A percentile compares a stretch with the other conserved stretches of the same genome.
Conservation (phyloP, 2,329 filamentous ascomycete species). For the Botrytis fragariae region DNA sequence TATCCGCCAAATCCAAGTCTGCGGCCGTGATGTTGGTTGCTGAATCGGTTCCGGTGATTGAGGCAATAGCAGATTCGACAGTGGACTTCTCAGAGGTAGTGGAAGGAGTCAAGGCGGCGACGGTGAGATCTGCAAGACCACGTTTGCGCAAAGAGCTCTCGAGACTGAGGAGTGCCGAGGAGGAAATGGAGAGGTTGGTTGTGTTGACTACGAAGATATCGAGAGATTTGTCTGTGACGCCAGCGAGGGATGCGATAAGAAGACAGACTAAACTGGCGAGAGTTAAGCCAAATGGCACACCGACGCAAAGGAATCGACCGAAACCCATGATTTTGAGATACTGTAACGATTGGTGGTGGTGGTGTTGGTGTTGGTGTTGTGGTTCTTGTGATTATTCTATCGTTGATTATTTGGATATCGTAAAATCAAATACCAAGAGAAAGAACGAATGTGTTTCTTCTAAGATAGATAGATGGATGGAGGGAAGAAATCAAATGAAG, state of each 20-base stretch:
- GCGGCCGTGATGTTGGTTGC: constrained; percentile 53
- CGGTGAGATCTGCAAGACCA: constrained; percentile 23
- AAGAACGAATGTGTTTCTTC: constrained; percentile 5
- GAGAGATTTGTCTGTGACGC: constrained; percentile 54
- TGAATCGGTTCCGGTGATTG: neutral
- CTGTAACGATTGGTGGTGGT: constrained; percentile 6
- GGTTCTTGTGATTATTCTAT: constrained; percentile 19
- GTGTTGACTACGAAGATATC: constrained; percentile 62
- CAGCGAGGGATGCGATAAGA: constrained; percentile 55
- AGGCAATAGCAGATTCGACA: constrained; percentile 39
- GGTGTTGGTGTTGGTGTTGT: neutral
- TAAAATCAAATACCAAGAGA: neutral
- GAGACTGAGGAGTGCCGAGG: constrained; percentile 30
- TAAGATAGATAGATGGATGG: neutral
- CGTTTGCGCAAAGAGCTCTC: constrained; percentile 21
- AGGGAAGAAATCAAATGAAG: neutral
- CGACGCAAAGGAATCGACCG: constrained; percentile 82
- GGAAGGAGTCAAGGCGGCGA: constrained; percentile 36
- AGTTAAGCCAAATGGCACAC: constrained; percentile 79
- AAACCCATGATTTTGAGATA: constrained; percentile 55
- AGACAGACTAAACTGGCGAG: constrained; percentile 72
- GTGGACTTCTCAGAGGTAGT: constrained; percentile 49
- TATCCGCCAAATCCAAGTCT: constrained; percentile 60
- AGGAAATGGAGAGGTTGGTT: constrained; percentile 50
- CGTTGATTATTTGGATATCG: constrained; percentile 22